A percentile compares a stretch with the other conserved stretches of the same genome.
Evolutionary conservation across 768 basidiomycete genomes (phyloP).

Genomic region (Clavaria fumosa): DNA sequence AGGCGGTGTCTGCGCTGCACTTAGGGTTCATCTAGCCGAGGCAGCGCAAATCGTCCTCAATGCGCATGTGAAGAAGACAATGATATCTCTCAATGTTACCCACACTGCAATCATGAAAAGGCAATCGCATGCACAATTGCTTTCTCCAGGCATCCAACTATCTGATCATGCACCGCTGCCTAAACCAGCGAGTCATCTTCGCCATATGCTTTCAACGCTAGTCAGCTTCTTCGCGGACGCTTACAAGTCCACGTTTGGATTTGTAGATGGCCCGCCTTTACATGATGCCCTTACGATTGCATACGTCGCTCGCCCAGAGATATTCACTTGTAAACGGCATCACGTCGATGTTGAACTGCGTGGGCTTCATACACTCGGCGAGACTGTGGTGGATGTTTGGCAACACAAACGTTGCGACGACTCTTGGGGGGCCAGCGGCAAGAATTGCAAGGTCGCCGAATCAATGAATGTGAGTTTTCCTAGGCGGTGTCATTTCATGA

Average conservation of each 20-base stretch:
- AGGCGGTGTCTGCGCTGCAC: too few relatives aligned
- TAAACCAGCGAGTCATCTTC: constrained; percentile 29
- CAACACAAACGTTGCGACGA: constrained; percentile 42
- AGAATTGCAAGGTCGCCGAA: constrained; percentile 62
- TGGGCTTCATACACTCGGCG: constrained; percentile 51
- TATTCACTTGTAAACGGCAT: constrained; percentile 49
- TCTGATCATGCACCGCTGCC: constrained; percentile 21
- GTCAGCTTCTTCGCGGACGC: constrained; percentile 58
- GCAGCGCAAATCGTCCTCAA: constrained; percentile 72
- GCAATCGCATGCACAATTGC: constrained; percentile 35
- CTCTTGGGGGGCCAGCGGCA: constrained; percentile 57
- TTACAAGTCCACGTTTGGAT: constrained; percentile 66
- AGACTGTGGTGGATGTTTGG: constrained; percentile 73
- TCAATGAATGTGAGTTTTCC: constrained; percentile 41
- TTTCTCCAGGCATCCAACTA: constrained; percentile 19
- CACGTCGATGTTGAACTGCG: constrained; percentile 72
- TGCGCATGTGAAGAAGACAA: constrained; percentile 46
- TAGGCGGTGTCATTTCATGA: too few relatives aligned
- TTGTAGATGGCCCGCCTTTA: constrained; percentile 71
- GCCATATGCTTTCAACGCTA: constrained; percentile 60
- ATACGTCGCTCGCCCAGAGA: constrained; percentile 51
- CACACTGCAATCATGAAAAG: constrained; percentile 68
- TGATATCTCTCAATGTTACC: constrained; percentile 83
- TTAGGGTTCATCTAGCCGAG: constrained; percentile 48
- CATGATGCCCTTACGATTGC: constrained; percentile 78